Evolutionary conservation across 352 stramenopile species (phyloP).

Genomic region (Plasmopara viticola): DNA sequence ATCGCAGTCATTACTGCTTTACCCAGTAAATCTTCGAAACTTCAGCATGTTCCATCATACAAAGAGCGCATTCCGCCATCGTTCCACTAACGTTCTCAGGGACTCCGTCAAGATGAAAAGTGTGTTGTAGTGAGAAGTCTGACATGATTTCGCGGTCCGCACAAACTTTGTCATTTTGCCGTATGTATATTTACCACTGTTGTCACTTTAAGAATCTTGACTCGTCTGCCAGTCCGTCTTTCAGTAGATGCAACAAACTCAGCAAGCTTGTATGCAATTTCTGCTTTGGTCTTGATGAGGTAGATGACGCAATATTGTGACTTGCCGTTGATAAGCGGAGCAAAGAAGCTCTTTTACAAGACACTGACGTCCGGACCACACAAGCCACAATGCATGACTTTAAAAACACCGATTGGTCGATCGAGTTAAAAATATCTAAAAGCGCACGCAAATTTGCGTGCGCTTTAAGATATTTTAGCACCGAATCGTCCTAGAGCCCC

Average conservation of each 20-base stretch:
- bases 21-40: not conserved
- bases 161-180: not conserved
- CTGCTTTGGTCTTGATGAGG: not conserved
- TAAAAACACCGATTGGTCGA: too few relatives aligned
- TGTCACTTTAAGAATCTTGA: not conserved
- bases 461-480: too few relatives aligned
- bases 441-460: too few relatives aligned
- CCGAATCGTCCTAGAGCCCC: too few relatives aligned
- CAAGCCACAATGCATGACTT: not conserved
- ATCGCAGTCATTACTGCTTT: not conserved
- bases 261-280: not conserved
- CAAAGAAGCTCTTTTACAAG: not conserved
- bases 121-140: not conserved
- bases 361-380: not conserved
- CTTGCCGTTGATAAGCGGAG: not conserved
- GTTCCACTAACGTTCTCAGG: not conserved
- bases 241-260: too few relatives aligned
- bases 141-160: not conserved
- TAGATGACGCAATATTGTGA: not conserved
- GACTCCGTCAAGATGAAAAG: not conserved
- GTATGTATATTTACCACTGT: not conserved
- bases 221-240: not conserved
- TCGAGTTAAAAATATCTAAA: too few relatives aligned
- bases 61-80: not conserved
- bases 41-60: not conserved